Evolutionary conservation across 805 yeast genomes (phyloP), one percentile per base, ranked within the genome.

Genomic region (Ogataea pini): DNA sequence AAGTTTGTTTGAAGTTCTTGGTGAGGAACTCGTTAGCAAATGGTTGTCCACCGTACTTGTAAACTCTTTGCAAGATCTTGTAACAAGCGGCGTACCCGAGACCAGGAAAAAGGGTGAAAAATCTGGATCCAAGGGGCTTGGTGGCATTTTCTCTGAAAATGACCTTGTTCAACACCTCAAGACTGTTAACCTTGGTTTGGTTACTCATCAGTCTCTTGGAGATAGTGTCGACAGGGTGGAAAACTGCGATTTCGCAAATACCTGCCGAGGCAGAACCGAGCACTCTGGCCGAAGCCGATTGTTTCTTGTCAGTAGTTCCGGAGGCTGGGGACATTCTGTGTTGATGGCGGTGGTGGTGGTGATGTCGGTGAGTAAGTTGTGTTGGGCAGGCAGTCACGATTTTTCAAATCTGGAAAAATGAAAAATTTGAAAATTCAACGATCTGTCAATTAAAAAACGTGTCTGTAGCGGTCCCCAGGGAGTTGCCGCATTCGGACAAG

Each of bases 21-120:
- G 86, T 80, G 66, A 94, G 77, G 65, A 83, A 89, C 72, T 94
- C 99, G 66, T 94, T 94, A 55, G 92, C 99, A 65, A 89, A 91
- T 41, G 99, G 99, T 75, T 94, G 99, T 44, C 99, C 99, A 65
- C 99, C 98, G 69, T 94, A 94, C 73, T 94, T 94, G 80, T 94
- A 94, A 47, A 94, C 97, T 75, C 99, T 83, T 73, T 94, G 99
- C 59, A 92, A 75, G 59, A 94, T 86, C 72, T 94, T 94, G 78
- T 94, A 94, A 57, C 90, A 88, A 40, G 99, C 98, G 54, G 99
- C 99, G 66, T 94, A 94, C 20, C 98, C 98, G 55, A 94, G 79
- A 68, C 99, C 99, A 16, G 99, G 99, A 75, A 94, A 94, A 55
- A 94, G 77, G 9, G 97, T 85, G 56, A 89, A 72, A 38, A 88